Conservation (phyloP, 805 yeast genomes). For the Yarrowia divulgata region DNA sequence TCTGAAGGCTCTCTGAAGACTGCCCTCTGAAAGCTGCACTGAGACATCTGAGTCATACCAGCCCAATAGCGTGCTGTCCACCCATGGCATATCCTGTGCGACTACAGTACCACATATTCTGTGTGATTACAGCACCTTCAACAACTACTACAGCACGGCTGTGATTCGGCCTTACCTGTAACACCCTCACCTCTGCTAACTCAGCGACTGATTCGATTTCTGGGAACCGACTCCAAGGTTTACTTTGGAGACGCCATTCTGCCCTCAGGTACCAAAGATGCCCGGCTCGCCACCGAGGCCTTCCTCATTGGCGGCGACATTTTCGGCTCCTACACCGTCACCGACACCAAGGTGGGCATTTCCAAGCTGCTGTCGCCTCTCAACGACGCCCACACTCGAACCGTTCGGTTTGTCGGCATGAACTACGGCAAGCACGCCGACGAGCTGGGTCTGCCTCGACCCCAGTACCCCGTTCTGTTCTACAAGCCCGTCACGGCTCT, state of each 20-base stretch:
- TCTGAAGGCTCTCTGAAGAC: too few species aligned
- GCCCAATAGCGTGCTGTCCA: too few species aligned
- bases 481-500: constrained; percentile 59
- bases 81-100: too few species aligned
- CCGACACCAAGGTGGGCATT: constrained; percentile 51
- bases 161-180: too few species aligned
- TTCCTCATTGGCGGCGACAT: constrained; percentile 58
- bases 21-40: too few species aligned
- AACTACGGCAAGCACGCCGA: constrained; percentile 57
- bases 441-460: constrained; percentile 55
- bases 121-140: too few species aligned
- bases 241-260: constrained; percentile 61
- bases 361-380: constrained; percentile 55
- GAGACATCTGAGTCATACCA: too few species aligned
- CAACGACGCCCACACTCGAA: constrained; percentile 50
- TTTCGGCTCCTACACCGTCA: constrained; percentile 52
- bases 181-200: neutral
- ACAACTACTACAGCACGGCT: too few species aligned
- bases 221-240: constrained; percentile 54
- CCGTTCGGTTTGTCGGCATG: constrained; percentile 60
- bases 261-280: constrained; percentile 50
- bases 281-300: constrained; percentile 54
- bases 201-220: constrained; percentile 58
- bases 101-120: too few species aligned
- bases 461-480: constrained; percentile 59